These are phyloP conservation scores for Flammula alnicola DNA, from an alignment of 1,284 basidiomycete species.

Conservation along the genomic window DNA sequence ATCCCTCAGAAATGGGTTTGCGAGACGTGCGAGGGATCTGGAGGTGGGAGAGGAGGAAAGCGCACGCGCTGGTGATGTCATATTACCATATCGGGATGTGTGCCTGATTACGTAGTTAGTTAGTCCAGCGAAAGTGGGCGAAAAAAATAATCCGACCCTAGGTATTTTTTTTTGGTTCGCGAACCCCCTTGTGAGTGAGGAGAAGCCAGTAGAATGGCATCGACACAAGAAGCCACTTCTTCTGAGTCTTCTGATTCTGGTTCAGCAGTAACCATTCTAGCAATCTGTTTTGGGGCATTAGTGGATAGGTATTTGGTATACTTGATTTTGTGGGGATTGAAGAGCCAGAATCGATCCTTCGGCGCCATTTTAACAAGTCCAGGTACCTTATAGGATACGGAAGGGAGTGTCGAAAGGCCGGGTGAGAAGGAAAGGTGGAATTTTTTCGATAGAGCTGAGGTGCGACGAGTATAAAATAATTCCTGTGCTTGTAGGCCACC, in stretches of 20 bases:
- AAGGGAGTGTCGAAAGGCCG: not conserved
- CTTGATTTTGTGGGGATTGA: not conserved
- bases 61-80: no score
- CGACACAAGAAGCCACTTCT: not conserved
- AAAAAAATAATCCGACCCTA: no score
- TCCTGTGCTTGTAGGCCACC: constrained; percentile 10
- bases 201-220: not conserved
- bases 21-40: no score
- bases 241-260: constrained; percentile 10
- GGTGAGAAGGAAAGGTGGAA: not conserved
- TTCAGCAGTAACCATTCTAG: not conserved
- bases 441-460: not conserved
- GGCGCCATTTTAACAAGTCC: not conserved
- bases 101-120: no score
- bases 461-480: constrained; percentile 1
- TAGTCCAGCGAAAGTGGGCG: no score
- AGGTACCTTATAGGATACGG: not conserved
- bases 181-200: no score
- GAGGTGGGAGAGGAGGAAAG: no score
- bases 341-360: not conserved
- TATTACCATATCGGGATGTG: no score
- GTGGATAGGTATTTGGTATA: not conserved
- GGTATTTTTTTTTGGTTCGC: no score
- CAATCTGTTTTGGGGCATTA: not conserved
- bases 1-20: no score